Base-by-base conservation (phyloP, 2,329 filamentous ascomycete species). In the Diplodia mutila region DNA sequence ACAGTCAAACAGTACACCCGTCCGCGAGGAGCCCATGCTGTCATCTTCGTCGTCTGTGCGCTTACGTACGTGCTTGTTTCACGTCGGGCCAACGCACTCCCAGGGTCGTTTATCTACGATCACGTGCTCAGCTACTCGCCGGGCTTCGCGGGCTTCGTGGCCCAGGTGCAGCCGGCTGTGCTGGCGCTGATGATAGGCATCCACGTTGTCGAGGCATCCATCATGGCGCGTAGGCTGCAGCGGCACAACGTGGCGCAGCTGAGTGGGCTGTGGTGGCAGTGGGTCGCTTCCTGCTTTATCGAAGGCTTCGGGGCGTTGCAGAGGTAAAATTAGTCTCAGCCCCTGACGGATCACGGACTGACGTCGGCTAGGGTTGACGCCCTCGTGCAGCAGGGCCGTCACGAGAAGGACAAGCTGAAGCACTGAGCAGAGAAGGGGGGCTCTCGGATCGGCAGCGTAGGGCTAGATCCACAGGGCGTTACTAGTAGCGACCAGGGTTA, bases 181-280 rank as follows among this genome's bases (percentile, higher is more conserved):
- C 81, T 90, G 65, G 72, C 81, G 23, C 81, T 86, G 0, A 86
- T 94, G 67, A 3, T 92, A 1, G 81, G 74, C 0, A 85, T 92
- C 14, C 94, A 97, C 78, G 25, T 83, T 0, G 68, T 78, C 3
- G 94, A 97, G 81, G 79, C 84, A n/a, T 79, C 79, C 53, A 67
- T 79, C 27, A 81, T 89, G 76, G 78, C 78, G 7, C 70, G 76
- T 14, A 81, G 82, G 70, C 74, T 89, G 75, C 76, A 75, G 66
- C 84, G 76, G 69, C 82, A 88, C 76, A 82, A 82, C n/a, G 81
- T 89, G 61, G 81, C 81, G 29, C 69, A 81, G 48, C 75, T 82
- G 25, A 83, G 83, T 59, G 69, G 71, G 6, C 65, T 85, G 18
- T 89, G 84, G 82, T 86, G 83, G 80, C 72, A 74, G 34, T 89